Conservation (phyloP, 441 rosid species). For the Corymbia calophylla region DNA sequence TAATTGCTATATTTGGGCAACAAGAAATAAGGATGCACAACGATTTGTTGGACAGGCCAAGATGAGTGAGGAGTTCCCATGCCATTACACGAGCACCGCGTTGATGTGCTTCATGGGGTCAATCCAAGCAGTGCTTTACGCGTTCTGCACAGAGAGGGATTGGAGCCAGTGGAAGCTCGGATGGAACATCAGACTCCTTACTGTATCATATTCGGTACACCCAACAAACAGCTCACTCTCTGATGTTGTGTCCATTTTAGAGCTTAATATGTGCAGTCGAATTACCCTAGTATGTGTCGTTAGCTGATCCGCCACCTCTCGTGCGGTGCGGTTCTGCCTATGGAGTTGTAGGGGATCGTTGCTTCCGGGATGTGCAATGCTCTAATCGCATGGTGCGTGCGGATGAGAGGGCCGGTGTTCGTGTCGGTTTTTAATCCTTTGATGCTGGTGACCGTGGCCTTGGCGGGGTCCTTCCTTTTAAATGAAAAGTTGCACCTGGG, state of each 20-base stretch:
- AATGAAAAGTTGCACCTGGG: neutral
- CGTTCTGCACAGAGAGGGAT: neutral
- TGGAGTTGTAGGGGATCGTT: neutral
- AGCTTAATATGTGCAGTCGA: neutral
- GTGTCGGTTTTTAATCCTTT: neutral
- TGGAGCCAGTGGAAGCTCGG: neutral
- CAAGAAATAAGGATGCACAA: neutral
- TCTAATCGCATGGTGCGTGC: neutral
- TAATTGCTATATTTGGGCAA: neutral
- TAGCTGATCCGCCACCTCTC: neutral
- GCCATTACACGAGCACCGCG: neutral
- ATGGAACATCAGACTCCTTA: neutral
- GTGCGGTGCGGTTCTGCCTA: rapidly evolving
- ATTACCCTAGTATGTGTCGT: neutral
- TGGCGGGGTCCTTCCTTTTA: neutral
- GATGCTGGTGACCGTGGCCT: neutral
- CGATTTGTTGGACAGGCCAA: neutral
- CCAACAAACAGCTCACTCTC: neutral
- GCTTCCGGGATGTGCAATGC: neutral
- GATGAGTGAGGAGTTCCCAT: neutral
- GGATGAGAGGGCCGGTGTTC: neutral
- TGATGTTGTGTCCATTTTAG: neutral
- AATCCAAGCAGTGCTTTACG: neutral
- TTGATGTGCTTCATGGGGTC: neutral
- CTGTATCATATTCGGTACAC: neutral